Base-by-base conservation (phyloP, 2,329 filamentous ascomycete genomes). In the Xylaria digitata region DNA sequence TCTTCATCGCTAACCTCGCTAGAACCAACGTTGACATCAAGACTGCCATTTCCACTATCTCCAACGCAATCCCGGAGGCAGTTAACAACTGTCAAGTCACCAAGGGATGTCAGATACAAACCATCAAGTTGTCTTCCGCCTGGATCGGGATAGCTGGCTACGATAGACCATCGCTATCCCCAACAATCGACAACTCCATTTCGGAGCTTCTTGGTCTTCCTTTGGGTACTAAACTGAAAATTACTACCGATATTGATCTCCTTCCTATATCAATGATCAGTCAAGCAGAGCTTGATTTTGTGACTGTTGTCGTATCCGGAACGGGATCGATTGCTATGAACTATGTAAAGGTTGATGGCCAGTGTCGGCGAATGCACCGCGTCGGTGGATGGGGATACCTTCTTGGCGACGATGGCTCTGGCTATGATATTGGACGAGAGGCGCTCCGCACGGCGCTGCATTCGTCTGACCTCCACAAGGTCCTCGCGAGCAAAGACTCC, bases 351-450 rank as follows among this genome's bases (percentile, higher is more conserved):
- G 50, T 48, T 30, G 40, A 63, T 17, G 56, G 55, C 50, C 55
- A 53, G 37, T 64, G 64, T 32, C 61, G 15, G 40, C 55, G 46
- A 53, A 64, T 52, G 26, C 61, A 64, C 34, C 60, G 65, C 5
- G 52, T 64, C 2, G 65, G 65, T 3, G 65, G 65, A 37, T 67
- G 65, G 65, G 65, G 65, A 17, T 17, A 58, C 52, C 56, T 64
- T 45, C 61, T 67, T 34, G 65, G 65, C 21, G 65, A 67, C 26
- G 65, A 67, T 8, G 65, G 65, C 9, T 67, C 65, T n/a, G 65
- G 65, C 9, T 67, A 67, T 48, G 32, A 52, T n/a, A 64, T 67
- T 4, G 65, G 65, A 37, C 55, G 65, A 5, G 65, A 64, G 34
- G 65, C 65, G 13, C 26, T 67, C 21, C 65, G 65, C 26, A 15